Base-by-base conservation (phyloP, 345 rosid genomes). In the Arabis alpina region DNA sequence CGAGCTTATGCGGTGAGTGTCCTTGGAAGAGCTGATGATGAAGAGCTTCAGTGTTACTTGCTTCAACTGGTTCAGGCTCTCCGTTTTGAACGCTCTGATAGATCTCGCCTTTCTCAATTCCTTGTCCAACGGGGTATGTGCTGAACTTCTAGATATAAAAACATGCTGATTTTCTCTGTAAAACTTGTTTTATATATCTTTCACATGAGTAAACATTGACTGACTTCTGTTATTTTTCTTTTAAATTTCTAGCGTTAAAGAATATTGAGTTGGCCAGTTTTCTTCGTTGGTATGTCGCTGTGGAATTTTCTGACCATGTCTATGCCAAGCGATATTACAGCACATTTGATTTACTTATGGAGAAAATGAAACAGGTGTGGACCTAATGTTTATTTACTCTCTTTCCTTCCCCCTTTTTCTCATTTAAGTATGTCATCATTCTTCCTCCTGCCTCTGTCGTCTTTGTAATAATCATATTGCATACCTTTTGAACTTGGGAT, bases 1-100 rank as follows among this genome's bases (percentile, higher is more conserved):
- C 95, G 97, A 76, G 99, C 97, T 73, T 91, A 89, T 84, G 97
- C 97, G 78, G 99, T 94, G 64, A 84, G 93, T 72, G 92, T 94
- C 77, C 96, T 93, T 76, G 97, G 87, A 77, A 85, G 98, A 77
- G 98, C 97, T 64, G 98, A 89, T 78, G 98, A 94, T 78, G 99
- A 89, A 75, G 99, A 94, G 73, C 95, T 94, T 55, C 93, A 89
- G 83, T 94, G 99, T 80, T 94, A 94, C 84, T 82, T 94, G 76
- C 96, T 94, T 80, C 98, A 94, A 77, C 74, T 94, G 80, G 99
- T 94, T 81, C 98, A 94, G 82, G 99, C 99, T 75, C 98, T 94
- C 73, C 88, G 93, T 61, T 94, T 94, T 85, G 99, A 94, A 78
- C 90, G 95, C 76, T 82, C 95, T 36, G 98, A 94, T 77, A 88